Evolutionary conservation across 768 basidiomycete species (phyloP).

Genomic region (Filobasidium wieringae): DNA sequence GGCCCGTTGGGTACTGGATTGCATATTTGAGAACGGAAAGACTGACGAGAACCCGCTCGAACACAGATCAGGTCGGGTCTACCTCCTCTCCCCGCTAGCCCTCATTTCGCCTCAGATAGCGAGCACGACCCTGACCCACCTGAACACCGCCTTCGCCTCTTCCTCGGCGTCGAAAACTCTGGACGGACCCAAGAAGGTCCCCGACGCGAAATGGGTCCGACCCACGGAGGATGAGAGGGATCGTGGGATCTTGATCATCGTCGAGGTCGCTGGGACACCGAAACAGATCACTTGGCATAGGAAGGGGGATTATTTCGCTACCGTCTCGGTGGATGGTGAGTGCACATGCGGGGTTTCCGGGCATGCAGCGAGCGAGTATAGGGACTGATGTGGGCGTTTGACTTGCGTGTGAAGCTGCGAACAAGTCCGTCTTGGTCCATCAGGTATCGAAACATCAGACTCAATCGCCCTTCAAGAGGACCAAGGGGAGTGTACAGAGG

Average conservation of each 20-base stretch:
- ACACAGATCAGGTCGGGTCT: constrained; percentile 41
- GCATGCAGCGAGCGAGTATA: no score
- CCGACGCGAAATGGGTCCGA: constrained; percentile 41
- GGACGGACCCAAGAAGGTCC: constrained; percentile 25
- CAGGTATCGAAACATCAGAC: constrained; percentile 87
- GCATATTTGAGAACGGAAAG: no score
- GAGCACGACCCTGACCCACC: constrained; percentile 49
- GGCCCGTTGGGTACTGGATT: no score
- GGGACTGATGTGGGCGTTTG: background rate
- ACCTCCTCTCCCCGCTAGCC: constrained; percentile 34
- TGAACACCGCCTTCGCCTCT: constrained; percentile 49
- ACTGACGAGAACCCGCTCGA: background rate
- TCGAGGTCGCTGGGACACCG: constrained; percentile 45
- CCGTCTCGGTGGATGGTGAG: constrained; percentile 62
- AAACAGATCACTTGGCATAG: constrained; percentile 85
- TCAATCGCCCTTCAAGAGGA: constrained; percentile 93
- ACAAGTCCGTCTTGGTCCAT: constrained; percentile 88
- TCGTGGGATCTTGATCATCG: constrained; percentile 39
- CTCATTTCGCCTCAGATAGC: constrained; percentile 59
- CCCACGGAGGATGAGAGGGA: constrained; percentile 38
- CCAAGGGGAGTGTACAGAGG: constrained; percentile 77
- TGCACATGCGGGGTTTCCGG: constrained; percentile 20
- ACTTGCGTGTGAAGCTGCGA: constrained; percentile 45
- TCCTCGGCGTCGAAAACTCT: constrained; percentile 34
- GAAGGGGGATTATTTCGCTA: constrained; percentile 87